phyloP scores from a whole-genome alignment of 805 yeast species.

The Yarrowia sp. region DNA sequence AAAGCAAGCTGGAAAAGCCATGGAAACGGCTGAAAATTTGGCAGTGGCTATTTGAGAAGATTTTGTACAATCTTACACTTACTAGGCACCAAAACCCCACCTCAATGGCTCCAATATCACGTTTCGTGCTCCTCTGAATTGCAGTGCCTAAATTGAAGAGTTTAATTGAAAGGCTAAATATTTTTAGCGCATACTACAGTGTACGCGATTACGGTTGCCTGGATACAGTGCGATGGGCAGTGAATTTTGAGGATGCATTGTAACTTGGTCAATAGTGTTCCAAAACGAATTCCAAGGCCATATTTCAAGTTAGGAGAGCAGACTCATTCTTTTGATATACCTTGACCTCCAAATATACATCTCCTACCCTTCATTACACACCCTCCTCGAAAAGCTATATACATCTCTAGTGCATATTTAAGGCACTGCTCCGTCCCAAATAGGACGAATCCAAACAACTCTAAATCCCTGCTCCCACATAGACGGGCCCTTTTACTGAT shows the following conservation, averaged over 20 bases:
- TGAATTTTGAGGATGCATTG: too few species aligned
- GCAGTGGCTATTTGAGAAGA: too few species aligned
- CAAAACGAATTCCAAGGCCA: too few species aligned
- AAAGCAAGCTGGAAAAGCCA: too few species aligned
- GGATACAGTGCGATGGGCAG: slow-evolving; percentile 23
- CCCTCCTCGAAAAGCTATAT: background rate
- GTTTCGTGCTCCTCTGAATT: slow-evolving; percentile 1
- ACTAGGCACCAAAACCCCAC: background rate
- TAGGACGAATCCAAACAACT: slow-evolving; percentile 18
- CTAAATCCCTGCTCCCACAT: slow-evolving; percentile 13
- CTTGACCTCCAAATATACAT: too few species aligned
- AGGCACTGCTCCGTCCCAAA: slow-evolving; percentile 5
- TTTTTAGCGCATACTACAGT: slow-evolving; percentile 10
- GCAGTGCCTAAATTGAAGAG: slow-evolving; percentile 24
- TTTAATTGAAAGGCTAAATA: slow-evolving; percentile 8
- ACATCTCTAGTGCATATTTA: slow-evolving; percentile 6
- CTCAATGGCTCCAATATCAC: background rate
- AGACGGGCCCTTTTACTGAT: slow-evolving; percentile 10
- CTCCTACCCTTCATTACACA: too few species aligned
- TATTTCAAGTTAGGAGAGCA: too few species aligned
- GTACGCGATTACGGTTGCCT: slow-evolving; percentile 3
- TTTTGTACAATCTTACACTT: too few species aligned
- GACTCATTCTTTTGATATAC: too few species aligned
- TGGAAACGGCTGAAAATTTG: too few species aligned
- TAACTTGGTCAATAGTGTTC: background rate